A percentile compares a stretch with the other conserved stretches of the same genome.
These are phyloP conservation scores for Salix suchowensis DNA, from an alignment of 345 rosid species.

Conservation along the genomic window DNA sequence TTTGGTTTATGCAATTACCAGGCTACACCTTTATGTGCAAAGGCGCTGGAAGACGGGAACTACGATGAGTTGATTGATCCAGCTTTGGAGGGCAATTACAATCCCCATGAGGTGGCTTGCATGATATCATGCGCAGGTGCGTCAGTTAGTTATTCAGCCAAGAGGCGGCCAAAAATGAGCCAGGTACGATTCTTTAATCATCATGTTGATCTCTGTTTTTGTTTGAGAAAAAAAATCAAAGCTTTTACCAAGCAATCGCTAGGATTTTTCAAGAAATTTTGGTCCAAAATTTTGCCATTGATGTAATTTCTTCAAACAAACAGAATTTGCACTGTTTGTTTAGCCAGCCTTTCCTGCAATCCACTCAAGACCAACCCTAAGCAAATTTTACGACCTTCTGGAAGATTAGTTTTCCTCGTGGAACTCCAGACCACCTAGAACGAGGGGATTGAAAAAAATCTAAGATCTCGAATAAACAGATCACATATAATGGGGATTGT, in stretches of 20 bases:
- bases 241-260: background rate
- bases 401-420: background rate
- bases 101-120: constrained; percentile 56
- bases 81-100: constrained; percentile 47
- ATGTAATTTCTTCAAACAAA: background rate
- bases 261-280: background rate
- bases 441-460: background rate
- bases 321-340: background rate
- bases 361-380: background rate
- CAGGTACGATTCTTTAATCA: constrained; percentile 38
- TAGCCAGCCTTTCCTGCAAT: background rate
- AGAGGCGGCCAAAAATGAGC: constrained; percentile 80
- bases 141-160: constrained; percentile 62
- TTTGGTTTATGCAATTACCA: constrained; percentile 21
- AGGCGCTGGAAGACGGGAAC: constrained; percentile 51
- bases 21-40: constrained; percentile 66
- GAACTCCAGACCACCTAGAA: background rate
- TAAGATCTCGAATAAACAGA: background rate
- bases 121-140: constrained; percentile 80
- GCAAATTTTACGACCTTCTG: background rate
- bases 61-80: constrained; percentile 58
- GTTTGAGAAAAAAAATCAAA: background rate
- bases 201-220: background rate
- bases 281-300: background rate
- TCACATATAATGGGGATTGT: background rate